Base-by-base conservation (phyloP, 345 rosid genomes). In the Carallia pectinifolia region DNA sequence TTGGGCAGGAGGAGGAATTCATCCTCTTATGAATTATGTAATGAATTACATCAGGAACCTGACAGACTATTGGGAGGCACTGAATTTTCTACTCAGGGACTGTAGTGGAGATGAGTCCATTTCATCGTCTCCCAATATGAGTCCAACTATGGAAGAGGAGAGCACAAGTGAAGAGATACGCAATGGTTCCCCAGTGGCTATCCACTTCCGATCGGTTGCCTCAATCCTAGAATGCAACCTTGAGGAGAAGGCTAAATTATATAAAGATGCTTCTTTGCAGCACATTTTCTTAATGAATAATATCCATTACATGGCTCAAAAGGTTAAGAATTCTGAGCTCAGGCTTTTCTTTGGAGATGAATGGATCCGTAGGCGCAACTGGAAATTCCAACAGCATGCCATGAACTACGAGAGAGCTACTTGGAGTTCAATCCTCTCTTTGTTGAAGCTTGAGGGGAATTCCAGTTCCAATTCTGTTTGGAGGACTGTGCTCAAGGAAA, bases 201-300 rank as follows among this genome's bases (percentile, higher is more conserved):
- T 71, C 33, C 89, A 76, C 71, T 91, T 87, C 77, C 86, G 62
- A 62, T 80, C 83, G 15, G 77, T 87, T 56, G 84, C 94, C 50
- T 87, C 85, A 0, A 81, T 85, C 74, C 89, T 93, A 18, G 91
- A 87, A 72, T 74, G 85, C 37, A 93, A 93, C 70, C 91, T 93
- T 8, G 61, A 78, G 3, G 90, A 85, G 40, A 89, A 82, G 74
- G 88, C 97, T 16, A 87, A 77, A 75, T 73, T 91, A 55, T 93
- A 91, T 74, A 74, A 44, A 68, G 96, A 89, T 53, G 66, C 77
- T 34, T 83, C 97, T 13, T 70, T 93, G 81, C 91, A 81, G 64
- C 96, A 91, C 73, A 73, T 91, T 50, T 93, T 93, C 78, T 75
- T 93, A 76, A 86, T 89, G 86, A 93, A 93, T 90, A 93, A 93